Base-by-base conservation (phyloP, 148 eudicot species). In the Chenopodium formosanum region DNA sequence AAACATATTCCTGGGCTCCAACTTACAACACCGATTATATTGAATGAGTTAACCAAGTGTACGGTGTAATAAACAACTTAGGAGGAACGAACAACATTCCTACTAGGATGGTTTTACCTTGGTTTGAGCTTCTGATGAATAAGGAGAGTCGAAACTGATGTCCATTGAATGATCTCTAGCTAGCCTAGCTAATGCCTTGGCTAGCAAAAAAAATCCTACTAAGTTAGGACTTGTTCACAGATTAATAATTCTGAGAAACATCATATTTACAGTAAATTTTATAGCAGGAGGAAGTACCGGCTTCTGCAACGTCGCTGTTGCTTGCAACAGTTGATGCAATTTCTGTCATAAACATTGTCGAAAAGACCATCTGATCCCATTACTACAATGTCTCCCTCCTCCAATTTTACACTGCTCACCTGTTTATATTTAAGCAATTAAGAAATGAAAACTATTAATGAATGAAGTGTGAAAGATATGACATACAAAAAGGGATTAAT, bases 311-410 rank as follows among this genome's bases (percentile, higher is more conserved):
- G 75, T 94, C 88, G 19, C 16, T 86, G 75, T 83, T 79, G 56
- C 76, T 78, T 64, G 85, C 79, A 20, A 96, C 78, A n/a, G 89
- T 88, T 73, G 93, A 88, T 34, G 80, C 84, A 7, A 96, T 87
- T 85, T 96, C 86, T 83, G 81, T 94, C 89, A 64, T 86, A 94
- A 81, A 92, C 89, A 86, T 96, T 96, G 84, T 96, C 99, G 69
- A 92, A 96, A 64, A 96, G 98, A 73, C 99, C 99, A 80, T 96
- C 98, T 17, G 99, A 94, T 79, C 99, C 99, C 95, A 96, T 90
- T 17, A 96, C 90, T 70, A 91, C 71, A 2, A 79, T 87, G 86
- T 96, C 99, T 74, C 91, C 98, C 82, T 89, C 94, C 82, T 74
- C 71, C 80, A 92, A 80, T 71, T 88, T 88, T 46, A 96, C 90